Percentiles rank a stretch among this genome's conserved stretches.
phyloP scores from a whole-genome alignment of 129 eudicot species.

The Kitagawia praeruptora region DNA sequence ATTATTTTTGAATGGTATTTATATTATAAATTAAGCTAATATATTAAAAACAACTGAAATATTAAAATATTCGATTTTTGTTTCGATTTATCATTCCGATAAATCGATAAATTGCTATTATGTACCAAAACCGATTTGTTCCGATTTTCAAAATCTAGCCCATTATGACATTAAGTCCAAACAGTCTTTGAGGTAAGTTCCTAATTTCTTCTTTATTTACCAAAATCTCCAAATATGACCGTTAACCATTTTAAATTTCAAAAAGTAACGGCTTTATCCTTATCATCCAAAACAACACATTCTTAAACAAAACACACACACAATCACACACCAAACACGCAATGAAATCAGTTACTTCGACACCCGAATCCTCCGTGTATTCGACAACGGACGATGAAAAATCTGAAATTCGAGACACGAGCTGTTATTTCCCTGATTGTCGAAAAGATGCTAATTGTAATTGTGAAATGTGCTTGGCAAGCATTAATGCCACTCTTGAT shows the following conservation, averaged over 20 bases:
- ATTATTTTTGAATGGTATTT: no score
- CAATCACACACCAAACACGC: not conserved
- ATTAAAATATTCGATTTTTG: no score
- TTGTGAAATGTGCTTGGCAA: constrained; percentile 63
- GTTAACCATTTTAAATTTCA: constrained; percentile 4
- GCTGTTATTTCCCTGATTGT: constrained; percentile 51
- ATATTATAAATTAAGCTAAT: no score
- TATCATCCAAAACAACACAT: not conserved
- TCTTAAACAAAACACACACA: not conserved
- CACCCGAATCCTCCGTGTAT: constrained; percentile 49
- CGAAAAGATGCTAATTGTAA: constrained; percentile 72
- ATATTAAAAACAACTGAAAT: no score
- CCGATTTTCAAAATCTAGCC: no score
- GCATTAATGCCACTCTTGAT: constrained; percentile 70
- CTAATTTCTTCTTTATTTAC: not conserved
- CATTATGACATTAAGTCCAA: no score
- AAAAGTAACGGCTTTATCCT: not conserved
- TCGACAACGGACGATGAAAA: constrained; percentile 29
- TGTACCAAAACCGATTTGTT: no score
- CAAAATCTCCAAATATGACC: constrained; percentile 3
- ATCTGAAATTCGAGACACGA: constrained; percentile 22
- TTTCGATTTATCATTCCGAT: no score
- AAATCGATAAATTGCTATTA: no score
- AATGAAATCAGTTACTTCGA: constrained; percentile 29
- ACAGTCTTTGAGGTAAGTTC: not conserved